A percentile compares a stretch with the other conserved stretches of the same genome.
Conservation (phyloP, 177 flowering plant genomes). For the Vitis hybrid region DNA sequence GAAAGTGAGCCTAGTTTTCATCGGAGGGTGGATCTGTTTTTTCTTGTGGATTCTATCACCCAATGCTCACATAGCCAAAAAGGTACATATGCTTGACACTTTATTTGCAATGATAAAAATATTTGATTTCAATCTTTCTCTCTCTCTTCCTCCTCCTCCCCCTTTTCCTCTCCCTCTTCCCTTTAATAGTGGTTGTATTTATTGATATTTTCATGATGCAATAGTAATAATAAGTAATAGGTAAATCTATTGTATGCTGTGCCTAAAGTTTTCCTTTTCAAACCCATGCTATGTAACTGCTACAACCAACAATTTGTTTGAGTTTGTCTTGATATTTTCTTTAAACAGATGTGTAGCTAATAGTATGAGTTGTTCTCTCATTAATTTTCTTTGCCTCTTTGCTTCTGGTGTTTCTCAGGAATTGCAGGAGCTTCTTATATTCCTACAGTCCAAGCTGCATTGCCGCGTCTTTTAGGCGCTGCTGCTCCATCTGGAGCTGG, state of each 20-base stretch:
- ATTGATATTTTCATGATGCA: neutral
- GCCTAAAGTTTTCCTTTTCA: neutral
- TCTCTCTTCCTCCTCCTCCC: neutral
- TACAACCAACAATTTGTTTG: neutral
- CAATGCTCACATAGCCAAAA: conserved; percentile 97
- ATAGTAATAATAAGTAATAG: too few relatives aligned
- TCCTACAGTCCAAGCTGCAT: conserved; percentile 87
- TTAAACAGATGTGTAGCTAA: too few relatives aligned
- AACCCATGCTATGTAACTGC: neutral
- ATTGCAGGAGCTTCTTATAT: conserved; percentile 93
- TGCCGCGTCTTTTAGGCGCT: conserved; percentile 91
- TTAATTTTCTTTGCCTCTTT: neutral
- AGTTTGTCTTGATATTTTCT: neutral
- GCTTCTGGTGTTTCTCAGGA: conserved; percentile 40
- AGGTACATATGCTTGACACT: conserved; percentile 44
- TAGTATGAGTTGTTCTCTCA: too few relatives aligned
- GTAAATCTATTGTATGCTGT: neutral
- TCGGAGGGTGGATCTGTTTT: conserved; percentile 88
- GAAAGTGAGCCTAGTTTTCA: conserved; percentile 80
- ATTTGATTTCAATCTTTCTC: neutral
- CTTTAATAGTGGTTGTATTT: neutral
- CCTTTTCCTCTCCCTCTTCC: neutral
- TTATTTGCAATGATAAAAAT: neutral
- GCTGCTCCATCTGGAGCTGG: conserved; percentile 88
- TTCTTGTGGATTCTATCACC: conserved; percentile 95